phyloP scores from a whole-genome alignment of 2,329 filamentous ascomycete genomes.

The Monosporascus cannonballus region DNA sequence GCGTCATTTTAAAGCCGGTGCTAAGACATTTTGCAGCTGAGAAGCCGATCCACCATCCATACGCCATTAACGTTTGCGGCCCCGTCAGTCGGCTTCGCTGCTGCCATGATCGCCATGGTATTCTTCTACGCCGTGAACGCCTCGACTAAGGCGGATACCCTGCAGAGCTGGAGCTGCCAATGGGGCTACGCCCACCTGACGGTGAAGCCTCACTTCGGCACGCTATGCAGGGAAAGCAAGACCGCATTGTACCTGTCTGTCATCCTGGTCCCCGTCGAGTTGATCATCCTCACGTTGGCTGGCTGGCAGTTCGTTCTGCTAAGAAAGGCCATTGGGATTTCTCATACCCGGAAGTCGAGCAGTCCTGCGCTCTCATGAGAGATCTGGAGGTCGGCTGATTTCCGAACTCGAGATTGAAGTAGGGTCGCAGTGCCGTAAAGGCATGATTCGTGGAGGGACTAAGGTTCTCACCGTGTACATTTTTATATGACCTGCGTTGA shows the following conservation, averaged over 20 bases:
- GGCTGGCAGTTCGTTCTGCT: slow-evolving; percentile 39
- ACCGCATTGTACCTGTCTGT: slow-evolving; percentile 48
- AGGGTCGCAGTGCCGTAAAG: too few relatives aligned
- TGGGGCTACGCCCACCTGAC: slow-evolving; percentile 50
- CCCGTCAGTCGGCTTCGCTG: slow-evolving; percentile 37
- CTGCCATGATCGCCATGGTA: slow-evolving; percentile 45
- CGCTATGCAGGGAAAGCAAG: slow-evolving; percentile 50
- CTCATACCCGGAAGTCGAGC: slow-evolving; percentile 16
- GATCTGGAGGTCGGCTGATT: too few relatives aligned
- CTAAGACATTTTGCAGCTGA: slow-evolving; percentile 29
- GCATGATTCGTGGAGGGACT: too few relatives aligned
- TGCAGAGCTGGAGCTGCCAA: slow-evolving; percentile 58
- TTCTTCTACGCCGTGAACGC: slow-evolving; percentile 53
- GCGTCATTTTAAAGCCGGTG: background rate
- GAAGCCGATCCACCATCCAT: slow-evolving; percentile 27
- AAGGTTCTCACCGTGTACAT: too few relatives aligned
- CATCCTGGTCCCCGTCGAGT: slow-evolving; percentile 51
- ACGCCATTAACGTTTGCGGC: slow-evolving; percentile 31
- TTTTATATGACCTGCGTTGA: too few relatives aligned
- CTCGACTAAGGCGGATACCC: slow-evolving; percentile 45
- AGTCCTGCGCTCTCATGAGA: slow-evolving; percentile 12
- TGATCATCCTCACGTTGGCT: slow-evolving; percentile 39
- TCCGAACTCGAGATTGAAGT: too few relatives aligned
- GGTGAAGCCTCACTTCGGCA: slow-evolving; percentile 47
- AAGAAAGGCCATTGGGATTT: slow-evolving; percentile 25